Evolutionary conservation across 2,329 filamentous ascomycete species (phyloP).

Genomic region (Claviceps sp.): DNA sequence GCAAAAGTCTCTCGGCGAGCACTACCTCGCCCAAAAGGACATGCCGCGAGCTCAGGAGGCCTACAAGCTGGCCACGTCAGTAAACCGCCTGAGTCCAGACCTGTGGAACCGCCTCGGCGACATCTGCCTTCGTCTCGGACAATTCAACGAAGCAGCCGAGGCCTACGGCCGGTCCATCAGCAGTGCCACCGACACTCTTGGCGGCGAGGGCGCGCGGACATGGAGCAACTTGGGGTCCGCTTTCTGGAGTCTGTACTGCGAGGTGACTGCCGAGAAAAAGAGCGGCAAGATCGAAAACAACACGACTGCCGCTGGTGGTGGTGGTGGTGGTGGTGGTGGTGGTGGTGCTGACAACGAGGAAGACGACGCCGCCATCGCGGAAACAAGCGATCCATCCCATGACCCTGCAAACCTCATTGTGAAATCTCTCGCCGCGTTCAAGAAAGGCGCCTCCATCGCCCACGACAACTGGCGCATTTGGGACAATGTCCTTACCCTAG

Average conservation of each 20-base stretch:
- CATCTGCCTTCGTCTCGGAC: slow-evolving; percentile 63
- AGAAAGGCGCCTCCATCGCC: slow-evolving; percentile 71
- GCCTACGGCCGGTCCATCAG: slow-evolving; percentile 75
- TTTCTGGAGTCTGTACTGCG: slow-evolving; percentile 54
- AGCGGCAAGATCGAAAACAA: slow-evolving; percentile 13
- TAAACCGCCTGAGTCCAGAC: slow-evolving; percentile 69
- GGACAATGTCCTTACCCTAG: slow-evolving; percentile 89
- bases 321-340: background rate
- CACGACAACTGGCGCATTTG: slow-evolving; percentile 86
- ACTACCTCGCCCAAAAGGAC: slow-evolving; percentile 55
- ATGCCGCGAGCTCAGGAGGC: slow-evolving; percentile 59
- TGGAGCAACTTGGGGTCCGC: slow-evolving; percentile 92
- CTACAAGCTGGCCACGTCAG: slow-evolving; percentile 62
- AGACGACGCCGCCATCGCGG: slow-evolving; percentile 12
- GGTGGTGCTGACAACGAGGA: slow-evolving; percentile 13
- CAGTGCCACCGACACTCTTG: slow-evolving; percentile 41
- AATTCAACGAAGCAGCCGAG: slow-evolving; percentile 67
- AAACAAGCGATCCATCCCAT: slow-evolving; percentile 13
- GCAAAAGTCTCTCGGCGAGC: slow-evolving; percentile 72
- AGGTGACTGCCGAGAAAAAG: slow-evolving; percentile 29
- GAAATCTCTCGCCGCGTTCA: slow-evolving; percentile 73
- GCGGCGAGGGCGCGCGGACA: slow-evolving; percentile 78
- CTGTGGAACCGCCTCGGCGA: slow-evolving; percentile 89
- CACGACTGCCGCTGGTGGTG: slow-evolving; percentile 9
- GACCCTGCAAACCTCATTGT: slow-evolving; percentile 50